Percentiles rank a stretch among this genome's conserved stretches.
Conservation (phyloP, 768 basidiomycete genomes). For the Plicaturopsis crispa region DNA sequence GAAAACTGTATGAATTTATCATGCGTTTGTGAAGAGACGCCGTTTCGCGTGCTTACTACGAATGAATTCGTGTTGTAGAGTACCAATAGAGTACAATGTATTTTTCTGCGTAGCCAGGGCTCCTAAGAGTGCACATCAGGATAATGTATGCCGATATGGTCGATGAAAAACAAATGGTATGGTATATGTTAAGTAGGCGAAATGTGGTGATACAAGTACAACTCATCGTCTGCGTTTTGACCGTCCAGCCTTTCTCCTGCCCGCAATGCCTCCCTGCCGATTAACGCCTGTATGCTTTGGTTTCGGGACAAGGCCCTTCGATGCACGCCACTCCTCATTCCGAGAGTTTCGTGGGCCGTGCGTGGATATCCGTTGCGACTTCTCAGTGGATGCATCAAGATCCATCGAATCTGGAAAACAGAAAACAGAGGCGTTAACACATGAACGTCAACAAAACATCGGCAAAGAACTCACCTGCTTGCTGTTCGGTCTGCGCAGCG, state of each 20-base stretch:
- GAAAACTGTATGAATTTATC: too few relatives aligned
- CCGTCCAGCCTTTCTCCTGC: slow-evolving; percentile 59
- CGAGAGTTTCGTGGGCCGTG: slow-evolving; percentile 74
- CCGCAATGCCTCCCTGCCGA: slow-evolving; percentile 55
- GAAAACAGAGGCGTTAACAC: slow-evolving; percentile 29
- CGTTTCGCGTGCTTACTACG: too few relatives aligned
- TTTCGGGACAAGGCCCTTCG: slow-evolving; percentile 63
- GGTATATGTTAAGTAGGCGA: too few relatives aligned
- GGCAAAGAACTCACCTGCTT: too few relatives aligned
- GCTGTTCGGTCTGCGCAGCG: background rate
- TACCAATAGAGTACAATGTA: too few relatives aligned
- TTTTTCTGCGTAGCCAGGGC: too few relatives aligned
- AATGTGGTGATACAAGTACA: too few relatives aligned
- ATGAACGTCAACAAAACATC: slow-evolving; percentile 20
- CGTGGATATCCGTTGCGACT: slow-evolving; percentile 53
- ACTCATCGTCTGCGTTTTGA: slow-evolving; percentile 62
- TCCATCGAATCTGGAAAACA: slow-evolving; percentile 44
- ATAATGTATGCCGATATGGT: too few relatives aligned
- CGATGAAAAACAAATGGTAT: background rate
- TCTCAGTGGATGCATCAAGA: slow-evolving; percentile 33
- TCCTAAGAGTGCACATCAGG: too few relatives aligned
- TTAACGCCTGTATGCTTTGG: slow-evolving; percentile 51
- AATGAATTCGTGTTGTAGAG: too few relatives aligned
- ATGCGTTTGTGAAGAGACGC: too few relatives aligned
- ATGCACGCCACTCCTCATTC: slow-evolving; percentile 73